Evolutionary conservation across 257 asterid species (phyloP).

Genomic region (Solanum peruvianum): DNA sequence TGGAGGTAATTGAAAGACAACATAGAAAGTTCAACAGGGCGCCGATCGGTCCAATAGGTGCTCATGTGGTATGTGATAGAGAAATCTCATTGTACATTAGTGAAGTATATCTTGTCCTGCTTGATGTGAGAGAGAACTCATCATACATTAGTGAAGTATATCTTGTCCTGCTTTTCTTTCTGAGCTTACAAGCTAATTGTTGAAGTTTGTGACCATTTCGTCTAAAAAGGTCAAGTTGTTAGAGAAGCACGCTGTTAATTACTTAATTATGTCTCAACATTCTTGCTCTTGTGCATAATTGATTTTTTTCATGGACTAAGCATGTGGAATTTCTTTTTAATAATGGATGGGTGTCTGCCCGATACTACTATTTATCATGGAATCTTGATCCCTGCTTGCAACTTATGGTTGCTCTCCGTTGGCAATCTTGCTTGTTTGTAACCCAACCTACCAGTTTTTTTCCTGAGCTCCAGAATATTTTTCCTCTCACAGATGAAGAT

Average conservation of each 20-base stretch:
- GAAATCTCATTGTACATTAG: background rate
- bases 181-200: background rate
- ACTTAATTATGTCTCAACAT: background rate
- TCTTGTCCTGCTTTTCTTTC: background rate
- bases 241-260: background rate
- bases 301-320: background rate
- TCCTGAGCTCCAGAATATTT: background rate
- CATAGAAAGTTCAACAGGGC: slow-evolving; percentile 54
- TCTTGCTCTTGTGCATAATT: background rate
- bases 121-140: background rate
- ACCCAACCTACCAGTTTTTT: background rate
- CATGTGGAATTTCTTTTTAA: background rate
- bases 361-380: background rate
- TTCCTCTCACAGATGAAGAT: background rate
- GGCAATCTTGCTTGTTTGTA: background rate
- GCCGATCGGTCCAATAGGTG: slow-evolving; percentile 95
- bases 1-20: slow-evolving; percentile 69
- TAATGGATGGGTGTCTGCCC: background rate
- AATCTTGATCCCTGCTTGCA: background rate
- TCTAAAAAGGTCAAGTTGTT: background rate
- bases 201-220: background rate
- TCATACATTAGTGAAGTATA: background rate
- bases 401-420: background rate
- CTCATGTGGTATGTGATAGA: slow-evolving; percentile 64
- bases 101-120: background rate